Base-by-base conservation (phyloP, 31 red algal species). In the Bonnemaisonia californica region DNA sequence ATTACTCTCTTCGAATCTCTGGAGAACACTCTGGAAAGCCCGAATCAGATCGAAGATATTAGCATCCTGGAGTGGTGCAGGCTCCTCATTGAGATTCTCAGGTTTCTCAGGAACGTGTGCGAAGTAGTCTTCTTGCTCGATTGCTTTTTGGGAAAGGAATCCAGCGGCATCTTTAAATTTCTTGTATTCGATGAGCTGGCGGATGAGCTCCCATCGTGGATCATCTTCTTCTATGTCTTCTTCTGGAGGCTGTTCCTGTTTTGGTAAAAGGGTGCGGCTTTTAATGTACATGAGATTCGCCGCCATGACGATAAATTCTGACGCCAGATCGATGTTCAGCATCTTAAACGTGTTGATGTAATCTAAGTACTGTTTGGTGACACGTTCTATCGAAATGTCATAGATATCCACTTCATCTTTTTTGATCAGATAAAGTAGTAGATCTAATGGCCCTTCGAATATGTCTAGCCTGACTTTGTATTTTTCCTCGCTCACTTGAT, bases 341-440 rank as follows among this genome's bases (percentile, higher is more conserved):
- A 74, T 74, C 26, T 74, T 74, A 33, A 74, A 74, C 12, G 69
- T 74, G 18, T 74, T 27, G 51, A 74, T 51, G 51, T 74, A 74
- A 21, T 51, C 21, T 12, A 74, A n/a, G 37, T 74, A 74, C 26
- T 74, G 69, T 33, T 74, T 74, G 41, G 69, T 74, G 42, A 74
- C 21, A 12, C 42, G 13, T 33, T 74, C 69, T 19, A 74, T 54
- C 69, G 69, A 62, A 60, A 74, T 60, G 37, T 74, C 69, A 33
- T 74, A 60, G 42, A 74, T 60, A 62, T 74, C 69, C 13, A 74
- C 21, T 62, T 74, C 69, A 54, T 74, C 69, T 60, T 60, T 54
- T 27, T 74, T 74, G 29, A 74, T 74, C 16, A 74, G 69, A 74
- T 74, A 74, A 62, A 74, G 69, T 26, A 74, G 42, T 19, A 74